Evolutionary conservation across 345 rosid species (phyloP).

Genomic region (Hevea brasiliensis): DNA sequence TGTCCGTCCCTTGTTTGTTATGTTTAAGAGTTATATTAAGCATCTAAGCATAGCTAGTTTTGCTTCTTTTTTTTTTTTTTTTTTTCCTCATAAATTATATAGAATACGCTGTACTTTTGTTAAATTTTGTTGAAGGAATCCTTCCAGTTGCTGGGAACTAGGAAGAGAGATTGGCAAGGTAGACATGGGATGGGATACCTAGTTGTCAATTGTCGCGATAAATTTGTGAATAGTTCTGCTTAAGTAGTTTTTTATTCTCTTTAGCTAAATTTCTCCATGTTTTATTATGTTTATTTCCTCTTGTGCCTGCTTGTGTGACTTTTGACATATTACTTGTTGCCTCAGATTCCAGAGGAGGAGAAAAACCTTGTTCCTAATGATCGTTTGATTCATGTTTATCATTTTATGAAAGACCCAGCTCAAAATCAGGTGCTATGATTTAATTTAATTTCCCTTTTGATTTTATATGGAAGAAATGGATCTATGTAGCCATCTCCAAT

Average conservation of each 20-base stretch:
- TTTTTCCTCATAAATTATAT: background rate
- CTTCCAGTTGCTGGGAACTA: background rate
- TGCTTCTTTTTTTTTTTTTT: background rate
- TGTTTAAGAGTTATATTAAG: too few species aligned
- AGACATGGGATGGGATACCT: background rate
- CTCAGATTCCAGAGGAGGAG: conserved; percentile 95
- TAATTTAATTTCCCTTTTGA: background rate
- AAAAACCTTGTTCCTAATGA: conserved; percentile 84
- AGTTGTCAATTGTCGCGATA: background rate
- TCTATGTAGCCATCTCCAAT: too few species aligned
- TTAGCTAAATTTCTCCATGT: background rate
- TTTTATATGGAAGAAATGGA: too few species aligned
- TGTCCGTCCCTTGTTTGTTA: background rate
- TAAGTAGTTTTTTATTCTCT: background rate
- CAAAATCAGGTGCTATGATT: conserved; percentile 61
- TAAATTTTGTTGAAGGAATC: background rate
- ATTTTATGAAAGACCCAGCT: conserved; percentile 77
- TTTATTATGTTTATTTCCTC: too few species aligned
- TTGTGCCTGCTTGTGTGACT: background rate
- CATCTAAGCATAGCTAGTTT: background rate
- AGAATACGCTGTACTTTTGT: background rate
- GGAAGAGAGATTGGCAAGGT: background rate
- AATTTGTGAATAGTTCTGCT: too few species aligned
- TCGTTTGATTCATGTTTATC: conserved; percentile 92
- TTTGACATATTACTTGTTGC: conserved; percentile 6